A percentile compares a stretch with the other conserved stretches of the same genome.
Conservation (phyloP, 495 filamentous ascomycete genomes). For the Penicillium ochrochloron region DNA sequence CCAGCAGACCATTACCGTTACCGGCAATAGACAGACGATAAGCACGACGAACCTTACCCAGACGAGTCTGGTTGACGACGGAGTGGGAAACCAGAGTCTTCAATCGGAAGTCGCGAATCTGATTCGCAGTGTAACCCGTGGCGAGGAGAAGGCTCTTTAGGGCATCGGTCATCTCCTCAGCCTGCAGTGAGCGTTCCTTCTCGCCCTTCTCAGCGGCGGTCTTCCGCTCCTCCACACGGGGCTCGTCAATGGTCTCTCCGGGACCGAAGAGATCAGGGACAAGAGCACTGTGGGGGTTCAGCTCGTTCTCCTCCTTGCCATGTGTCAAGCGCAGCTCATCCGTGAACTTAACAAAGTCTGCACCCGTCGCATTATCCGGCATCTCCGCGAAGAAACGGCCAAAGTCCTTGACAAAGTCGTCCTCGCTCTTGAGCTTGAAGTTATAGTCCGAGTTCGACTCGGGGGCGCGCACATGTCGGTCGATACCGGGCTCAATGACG, state of each 20-base stretch:
- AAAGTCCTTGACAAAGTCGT: conserved; percentile 61
- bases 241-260: conserved; percentile 43
- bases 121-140: conserved; percentile 64
- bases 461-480: conserved; percentile 62
- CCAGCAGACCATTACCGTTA: conserved; percentile 81
- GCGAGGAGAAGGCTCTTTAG: conserved; percentile 64
- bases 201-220: conserved; percentile 41
- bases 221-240: conserved; percentile 33
- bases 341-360: conserved; percentile 51
- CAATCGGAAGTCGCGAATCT: conserved; percentile 58
- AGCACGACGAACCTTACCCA: conserved; percentile 81
- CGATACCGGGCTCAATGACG: conserved; percentile 72
- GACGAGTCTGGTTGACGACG: conserved; percentile 91
- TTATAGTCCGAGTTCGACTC: conserved; percentile 61
- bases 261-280: conserved; percentile 56
- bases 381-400: conserved; percentile 60
- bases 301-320: conserved; percentile 56
- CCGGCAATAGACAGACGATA: conserved; percentile 80
- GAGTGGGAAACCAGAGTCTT: conserved; percentile 71
- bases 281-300: conserved; percentile 49
- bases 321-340: conserved; percentile 53
- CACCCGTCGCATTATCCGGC: conserved; percentile 47
- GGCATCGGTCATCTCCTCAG: conserved; percentile 56
- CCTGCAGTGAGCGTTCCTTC: conserved; percentile 37
- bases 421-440: conserved; percentile 62